Evolutionary conservation across 208 protist genomes (phyloP), one percentile per base, ranked within the genome.

Genomic region (Leptomonas pyrrhocoris): DNA sequence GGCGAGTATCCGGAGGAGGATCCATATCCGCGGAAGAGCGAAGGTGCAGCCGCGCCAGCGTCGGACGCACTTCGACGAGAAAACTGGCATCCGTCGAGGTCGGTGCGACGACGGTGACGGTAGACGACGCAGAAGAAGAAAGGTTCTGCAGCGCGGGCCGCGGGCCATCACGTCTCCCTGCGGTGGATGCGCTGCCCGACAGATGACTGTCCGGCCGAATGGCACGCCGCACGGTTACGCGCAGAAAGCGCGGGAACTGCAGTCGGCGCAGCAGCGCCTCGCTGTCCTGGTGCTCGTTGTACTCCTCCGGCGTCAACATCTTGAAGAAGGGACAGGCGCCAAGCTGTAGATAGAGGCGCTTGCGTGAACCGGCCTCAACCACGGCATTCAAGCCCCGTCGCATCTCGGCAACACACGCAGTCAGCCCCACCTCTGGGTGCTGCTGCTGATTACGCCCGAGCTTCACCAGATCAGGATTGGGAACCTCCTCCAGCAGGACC

Each of bases 261-360:
- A 95, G 72, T 25, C 82, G 79, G 13, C 49, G 49, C 60, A 90
- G 79, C 59, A 95, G 79, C 42, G 60, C 74, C 31, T 74, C 79
- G 66, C 87, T 93, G 58, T 94, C 82, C 63, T 94, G 86, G 49
- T 85, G 74, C 77, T 94, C 91, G 69, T 92, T 80, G 86, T 96
- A 94, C 74, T 96, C 91, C 55, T 83, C 74, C 0, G 68, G 68
- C 11, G 83, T 80, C 7, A 93, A 70, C 88, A 96, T 92, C 73
- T 83, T 83, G 62, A 96, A 94, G 25, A 49, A 42, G 0, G 91
- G 86, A 63, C 91, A 96, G 25, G 79, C 59, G 38, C 63, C 54
- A 8, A 96, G 83, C 60, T 94, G 83, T 9, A 96, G 46, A 40
- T 81, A 79, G 5, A 96, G 67, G 19, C 85, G 62, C 71, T 93